Evolutionary conservation across 192 early-diverging fungal genomes (phyloP).

Genomic region (Linnemannia schmuckeri): DNA sequence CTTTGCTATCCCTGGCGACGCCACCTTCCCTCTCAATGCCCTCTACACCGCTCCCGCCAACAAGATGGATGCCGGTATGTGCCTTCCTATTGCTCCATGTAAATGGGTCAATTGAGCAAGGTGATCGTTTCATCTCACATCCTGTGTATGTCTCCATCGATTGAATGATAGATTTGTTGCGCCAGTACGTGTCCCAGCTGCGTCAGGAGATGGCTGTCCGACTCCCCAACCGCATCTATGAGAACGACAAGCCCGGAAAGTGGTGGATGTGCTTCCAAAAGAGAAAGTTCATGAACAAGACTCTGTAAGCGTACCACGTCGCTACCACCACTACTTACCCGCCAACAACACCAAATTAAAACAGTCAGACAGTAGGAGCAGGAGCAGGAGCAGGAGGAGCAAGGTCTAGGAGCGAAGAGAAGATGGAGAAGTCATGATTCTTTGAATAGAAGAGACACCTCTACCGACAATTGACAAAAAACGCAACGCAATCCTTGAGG

Average conservation of each 20-base stretch:
- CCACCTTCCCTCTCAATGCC: constrained; percentile 91
- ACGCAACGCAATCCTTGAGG: background rate
- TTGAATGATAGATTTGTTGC: constrained; percentile 73
- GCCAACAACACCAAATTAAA: background rate
- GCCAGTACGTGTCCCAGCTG: constrained; percentile 90
- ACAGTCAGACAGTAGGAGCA: background rate
- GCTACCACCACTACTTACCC: background rate
- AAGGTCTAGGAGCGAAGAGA: background rate
- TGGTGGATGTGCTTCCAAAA: constrained; percentile 99
- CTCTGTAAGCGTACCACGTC: constrained; percentile 58
- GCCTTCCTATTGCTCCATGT: background rate
- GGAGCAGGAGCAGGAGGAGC: constrained; percentile 3
- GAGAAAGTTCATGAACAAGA: constrained; percentile 98
- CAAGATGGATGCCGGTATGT: constrained; percentile 79
- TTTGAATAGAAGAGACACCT: background rate
- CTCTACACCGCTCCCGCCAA: constrained; percentile 84
- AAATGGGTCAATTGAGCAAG: background rate
- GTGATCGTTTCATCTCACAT: background rate
- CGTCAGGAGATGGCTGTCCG: constrained; percentile 89
- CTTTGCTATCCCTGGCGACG: constrained; percentile 95
- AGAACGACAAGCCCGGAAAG: constrained; percentile 90
- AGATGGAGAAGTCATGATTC: background rate
- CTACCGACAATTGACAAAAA: background rate
- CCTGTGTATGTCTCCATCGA: background rate
- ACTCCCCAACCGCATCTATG: constrained; percentile 82